These are phyloP conservation scores for Lepidium sativum DNA, from an alignment of 345 rosid genomes.

Conservation along the genomic window DNA sequence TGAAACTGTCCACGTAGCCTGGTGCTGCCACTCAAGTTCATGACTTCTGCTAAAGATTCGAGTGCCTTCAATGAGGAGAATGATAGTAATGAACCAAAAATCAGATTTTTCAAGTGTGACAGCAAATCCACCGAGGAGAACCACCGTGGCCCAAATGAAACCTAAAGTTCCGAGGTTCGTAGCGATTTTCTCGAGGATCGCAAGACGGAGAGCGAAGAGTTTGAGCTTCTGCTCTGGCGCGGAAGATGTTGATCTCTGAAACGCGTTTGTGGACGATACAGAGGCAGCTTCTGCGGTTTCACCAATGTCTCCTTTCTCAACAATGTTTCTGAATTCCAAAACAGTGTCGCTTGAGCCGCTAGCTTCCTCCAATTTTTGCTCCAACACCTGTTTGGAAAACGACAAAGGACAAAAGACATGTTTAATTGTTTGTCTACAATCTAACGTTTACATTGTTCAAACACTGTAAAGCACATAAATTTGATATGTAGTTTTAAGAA, in stretches of 20 bases:
- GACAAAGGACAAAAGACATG: too few species aligned
- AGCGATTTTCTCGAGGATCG: conserved; percentile 74
- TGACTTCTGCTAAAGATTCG: conserved; percentile 84
- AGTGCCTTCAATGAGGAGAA: conserved; percentile 74
- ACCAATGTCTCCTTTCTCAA: conserved; percentile 46
- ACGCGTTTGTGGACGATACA: conserved; percentile 19
- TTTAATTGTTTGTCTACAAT: too few species aligned
- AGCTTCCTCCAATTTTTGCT: conserved; percentile 38
- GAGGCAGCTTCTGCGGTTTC: conserved; percentile 29
- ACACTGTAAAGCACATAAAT: background rate
- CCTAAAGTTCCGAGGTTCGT: conserved; percentile 81
- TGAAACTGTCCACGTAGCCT: conserved; percentile 72
- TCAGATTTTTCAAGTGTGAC: conserved; percentile 69
- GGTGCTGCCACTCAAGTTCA: conserved; percentile 95
- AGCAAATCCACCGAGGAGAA: conserved; percentile 87
- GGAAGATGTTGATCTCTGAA: background rate
- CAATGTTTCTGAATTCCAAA: conserved; percentile 44
- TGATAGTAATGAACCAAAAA: conserved; percentile 77
- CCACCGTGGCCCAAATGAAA: conserved; percentile 94
- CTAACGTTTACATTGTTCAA: too few species aligned
- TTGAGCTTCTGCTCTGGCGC: conserved; percentile 89
- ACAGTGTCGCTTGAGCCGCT: conserved; percentile 45
- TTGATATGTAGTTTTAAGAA: background rate
- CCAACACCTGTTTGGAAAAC: conserved; percentile 20
- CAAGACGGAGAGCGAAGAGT: conserved; percentile 75